These are phyloP conservation scores for Dipteronia sinensis DNA, from an alignment of 345 rosid genomes.

Conservation along the genomic window DNA sequence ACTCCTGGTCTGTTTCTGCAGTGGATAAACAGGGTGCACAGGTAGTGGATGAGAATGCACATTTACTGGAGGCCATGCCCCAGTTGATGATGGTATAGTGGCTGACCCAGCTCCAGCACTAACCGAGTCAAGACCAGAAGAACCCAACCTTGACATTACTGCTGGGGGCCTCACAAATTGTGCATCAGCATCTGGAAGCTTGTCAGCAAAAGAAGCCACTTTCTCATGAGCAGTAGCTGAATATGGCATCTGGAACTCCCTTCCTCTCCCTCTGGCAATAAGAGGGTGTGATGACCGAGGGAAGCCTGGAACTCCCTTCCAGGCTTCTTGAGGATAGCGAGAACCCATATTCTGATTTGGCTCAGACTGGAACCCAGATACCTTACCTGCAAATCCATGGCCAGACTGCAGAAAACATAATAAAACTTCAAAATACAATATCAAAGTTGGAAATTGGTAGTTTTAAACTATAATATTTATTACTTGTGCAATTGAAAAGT, in stretches of 20 bases:
- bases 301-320: conserved; percentile 41
- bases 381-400: conserved; percentile 33
- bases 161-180: conserved; percentile 43
- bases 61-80: conserved; percentile 61
- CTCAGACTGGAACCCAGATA: conserved; percentile 35
- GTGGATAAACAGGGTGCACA: conserved; percentile 44
- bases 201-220: conserved; percentile 41
- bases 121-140: conserved; percentile 45
- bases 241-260: conserved; percentile 47
- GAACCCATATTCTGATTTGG: conserved; percentile 35
- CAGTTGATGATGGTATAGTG: conserved; percentile 34
- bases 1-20: conserved; percentile 40
- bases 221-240: conserved; percentile 49
- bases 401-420: conserved; percentile 47
- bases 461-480: not conserved
- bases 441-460: not conserved
- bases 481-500: not conserved
- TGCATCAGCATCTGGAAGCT: conserved; percentile 44
- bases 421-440: conserved; percentile 12
- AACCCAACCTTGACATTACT: conserved; percentile 41
- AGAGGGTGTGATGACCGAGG: conserved; percentile 45
- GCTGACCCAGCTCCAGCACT: conserved; percentile 35
- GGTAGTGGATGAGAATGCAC: conserved; percentile 52
- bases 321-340: conserved; percentile 44
- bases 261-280: conserved; percentile 47